These are phyloP conservation scores for Cenococcum geophilum DNA, from an alignment of 495 filamentous ascomycete genomes.

Conservation along the genomic window DNA sequence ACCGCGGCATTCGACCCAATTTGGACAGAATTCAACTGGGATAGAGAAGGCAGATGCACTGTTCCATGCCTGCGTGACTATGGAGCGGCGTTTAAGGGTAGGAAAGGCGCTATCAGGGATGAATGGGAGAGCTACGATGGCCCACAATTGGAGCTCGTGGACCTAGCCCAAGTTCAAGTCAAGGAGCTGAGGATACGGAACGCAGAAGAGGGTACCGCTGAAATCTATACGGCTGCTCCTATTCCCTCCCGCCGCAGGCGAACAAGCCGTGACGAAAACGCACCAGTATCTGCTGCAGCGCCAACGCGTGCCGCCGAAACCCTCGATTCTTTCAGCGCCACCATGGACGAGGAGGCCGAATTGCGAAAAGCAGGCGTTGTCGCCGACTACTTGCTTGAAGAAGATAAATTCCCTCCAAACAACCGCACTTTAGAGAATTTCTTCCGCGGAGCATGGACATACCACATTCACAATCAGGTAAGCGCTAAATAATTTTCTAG, in stretches of 20 bases:
- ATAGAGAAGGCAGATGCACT: conserved; percentile 47
- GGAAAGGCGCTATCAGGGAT: conserved; percentile 39
- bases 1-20: conserved; percentile 53
- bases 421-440: conserved; percentile 53
- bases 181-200: conserved; percentile 21
- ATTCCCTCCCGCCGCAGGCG: conserved; percentile 9
- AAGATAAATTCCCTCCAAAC: conserved; percentile 48
- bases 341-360: conserved; percentile 33
- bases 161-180: conserved; percentile 11
- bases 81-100: conserved; percentile 45
- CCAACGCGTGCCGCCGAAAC: conserved; percentile 19
- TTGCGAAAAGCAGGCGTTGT: conserved; percentile 36
- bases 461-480: conserved; percentile 57
- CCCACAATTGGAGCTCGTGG: conserved; percentile 30
- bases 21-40: conserved; percentile 54
- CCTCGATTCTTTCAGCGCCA: conserved; percentile 33
- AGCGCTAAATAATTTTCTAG: conserved; percentile 19
- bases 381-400: conserved; percentile 40
- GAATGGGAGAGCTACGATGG: conserved; percentile 52
- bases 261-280: conserved; percentile 24
- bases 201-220: conserved; percentile 13
- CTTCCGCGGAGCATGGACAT: conserved; percentile 52
- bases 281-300: conserved; percentile 20
- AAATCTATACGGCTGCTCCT: conserved; percentile 19
- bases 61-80: conserved; percentile 53